Conservation (phyloP, 2,329 filamentous ascomycete species). For the Cladophialophora bantiana region DNA sequence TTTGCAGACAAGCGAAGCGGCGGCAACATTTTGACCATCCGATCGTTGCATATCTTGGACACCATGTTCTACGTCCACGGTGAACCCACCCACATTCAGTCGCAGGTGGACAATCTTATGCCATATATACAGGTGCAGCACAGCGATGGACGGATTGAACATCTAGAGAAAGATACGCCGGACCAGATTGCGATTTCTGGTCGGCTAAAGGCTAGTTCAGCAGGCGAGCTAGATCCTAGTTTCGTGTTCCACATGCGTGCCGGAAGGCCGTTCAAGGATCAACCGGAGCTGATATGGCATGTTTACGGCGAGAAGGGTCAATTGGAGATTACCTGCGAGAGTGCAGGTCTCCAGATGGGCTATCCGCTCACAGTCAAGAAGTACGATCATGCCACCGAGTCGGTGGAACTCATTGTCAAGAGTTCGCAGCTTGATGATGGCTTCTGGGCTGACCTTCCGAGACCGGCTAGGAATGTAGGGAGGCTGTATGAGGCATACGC, state of each 20-base stretch:
- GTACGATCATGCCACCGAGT: conserved; percentile 57
- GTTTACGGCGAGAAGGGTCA: conserved; percentile 49
- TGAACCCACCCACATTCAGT: conserved; percentile 35
- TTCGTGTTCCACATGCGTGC: conserved; percentile 39
- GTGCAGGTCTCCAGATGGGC: conserved; percentile 47
- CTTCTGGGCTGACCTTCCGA: conserved; percentile 54
- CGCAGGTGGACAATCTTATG: conserved; percentile 35
- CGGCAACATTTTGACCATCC: conserved; percentile 52
- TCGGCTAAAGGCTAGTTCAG: conserved; percentile 35
- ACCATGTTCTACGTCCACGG: conserved; percentile 36
- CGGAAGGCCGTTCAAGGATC: conserved; percentile 37
- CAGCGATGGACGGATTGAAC: conserved; percentile 3
- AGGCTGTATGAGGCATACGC: conserved; percentile 65
- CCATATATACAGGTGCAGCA: conserved; percentile 28
- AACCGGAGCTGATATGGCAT: conserved; percentile 40
- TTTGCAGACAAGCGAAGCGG: conserved; percentile 57
- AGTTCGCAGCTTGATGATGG: conserved; percentile 53
- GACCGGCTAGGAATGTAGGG: conserved; percentile 58
- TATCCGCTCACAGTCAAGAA: conserved; percentile 57
- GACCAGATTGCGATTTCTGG: conserved; percentile 37
- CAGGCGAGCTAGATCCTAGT: conserved; percentile 31
- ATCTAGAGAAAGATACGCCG: conserved; percentile 39
- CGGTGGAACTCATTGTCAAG: conserved; percentile 51
- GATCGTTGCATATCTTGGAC: conserved; percentile 43
- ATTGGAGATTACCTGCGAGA: conserved; percentile 48